A percentile compares a stretch with the other conserved stretches of the same genome.
Conservation (phyloP, 2,329 filamentous ascomycete species). For the Cytospora chrysosperma region DNA sequence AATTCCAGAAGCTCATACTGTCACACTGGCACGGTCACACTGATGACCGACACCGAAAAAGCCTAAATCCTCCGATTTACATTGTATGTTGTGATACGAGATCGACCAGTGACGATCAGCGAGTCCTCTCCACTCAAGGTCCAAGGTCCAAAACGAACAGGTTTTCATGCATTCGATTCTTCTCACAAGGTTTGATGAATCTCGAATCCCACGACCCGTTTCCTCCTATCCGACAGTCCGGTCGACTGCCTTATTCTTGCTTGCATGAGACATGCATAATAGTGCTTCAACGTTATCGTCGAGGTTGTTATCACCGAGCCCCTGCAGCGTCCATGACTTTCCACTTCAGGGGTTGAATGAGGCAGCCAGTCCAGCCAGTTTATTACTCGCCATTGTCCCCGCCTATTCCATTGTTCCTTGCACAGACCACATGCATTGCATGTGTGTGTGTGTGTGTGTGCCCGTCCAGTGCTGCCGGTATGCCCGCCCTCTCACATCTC, state of each 20-base stretch:
- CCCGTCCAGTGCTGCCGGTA: not conserved
- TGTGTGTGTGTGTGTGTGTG: not conserved
- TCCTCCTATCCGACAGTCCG: not conserved
- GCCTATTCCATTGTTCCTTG: not conserved
- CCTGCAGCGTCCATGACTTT: slow-evolving; percentile 6
- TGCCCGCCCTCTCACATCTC: not conserved
- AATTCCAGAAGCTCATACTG: not conserved
- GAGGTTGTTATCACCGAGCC: slow-evolving; percentile 9
- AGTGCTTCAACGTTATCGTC: slow-evolving; percentile 8
- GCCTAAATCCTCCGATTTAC: slow-evolving; percentile 7
- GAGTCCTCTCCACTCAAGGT: not conserved
- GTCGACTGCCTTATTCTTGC: not conserved
- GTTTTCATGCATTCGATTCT: not conserved
- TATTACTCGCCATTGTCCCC: not conserved
- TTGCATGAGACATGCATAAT: slow-evolving; percentile 7
- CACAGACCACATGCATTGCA: not conserved
- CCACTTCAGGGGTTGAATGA: slow-evolving; percentile 3
- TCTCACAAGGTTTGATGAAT: not conserved
- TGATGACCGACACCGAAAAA: not conserved
- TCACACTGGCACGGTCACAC: not conserved
- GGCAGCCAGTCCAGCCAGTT: slow-evolving; percentile 8
- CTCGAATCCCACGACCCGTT: no score
- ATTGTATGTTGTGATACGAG: slow-evolving; percentile 3
- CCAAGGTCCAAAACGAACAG: slow-evolving; percentile 1
- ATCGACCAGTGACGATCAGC: not conserved